These are phyloP conservation scores for Mrakia gelida DNA, from an alignment of 768 basidiomycete genomes.

Conservation along the genomic window DNA sequence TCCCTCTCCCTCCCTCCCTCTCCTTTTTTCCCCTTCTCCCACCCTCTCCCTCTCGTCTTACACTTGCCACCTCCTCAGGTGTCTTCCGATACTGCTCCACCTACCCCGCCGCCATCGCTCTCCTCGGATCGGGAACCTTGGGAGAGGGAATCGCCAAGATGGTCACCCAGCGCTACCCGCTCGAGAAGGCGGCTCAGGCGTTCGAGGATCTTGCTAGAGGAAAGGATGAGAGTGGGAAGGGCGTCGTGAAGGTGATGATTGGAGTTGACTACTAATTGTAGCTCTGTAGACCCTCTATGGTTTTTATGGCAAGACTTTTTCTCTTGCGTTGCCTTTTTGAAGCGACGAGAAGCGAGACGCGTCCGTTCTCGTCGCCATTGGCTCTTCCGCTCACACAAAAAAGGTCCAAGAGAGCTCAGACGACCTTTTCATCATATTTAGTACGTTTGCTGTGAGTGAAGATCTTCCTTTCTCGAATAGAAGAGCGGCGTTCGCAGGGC, in stretches of 20 bases:
- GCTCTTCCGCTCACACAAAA: too few relatives aligned
- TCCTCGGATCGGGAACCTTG: constrained; percentile 68
- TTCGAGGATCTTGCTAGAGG: constrained; percentile 78
- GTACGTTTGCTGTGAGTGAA: too few relatives aligned
- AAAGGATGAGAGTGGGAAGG: constrained; percentile 67
- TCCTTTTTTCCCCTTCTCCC: too few relatives aligned
- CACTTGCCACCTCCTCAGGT: background rate
- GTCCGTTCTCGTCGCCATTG: too few relatives aligned
- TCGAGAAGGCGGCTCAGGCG: constrained; percentile 64
- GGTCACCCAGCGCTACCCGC: constrained; percentile 47
- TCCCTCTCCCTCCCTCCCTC: background rate
- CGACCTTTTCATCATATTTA: too few relatives aligned
- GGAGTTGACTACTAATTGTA: constrained; percentile 36
- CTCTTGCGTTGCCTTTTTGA: too few relatives aligned
- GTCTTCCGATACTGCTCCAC: constrained; percentile 86
- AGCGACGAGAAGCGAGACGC: too few relatives aligned
- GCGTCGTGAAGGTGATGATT: constrained; percentile 90
- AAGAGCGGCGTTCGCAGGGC: too few relatives aligned
- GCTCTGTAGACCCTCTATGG: too few relatives aligned
- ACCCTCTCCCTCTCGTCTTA: background rate
- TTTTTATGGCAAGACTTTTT: too few relatives aligned
- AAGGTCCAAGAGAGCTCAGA: too few relatives aligned
- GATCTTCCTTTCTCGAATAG: too few relatives aligned
- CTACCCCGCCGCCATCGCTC: constrained; percentile 75
- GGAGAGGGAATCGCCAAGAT: constrained; percentile 60